A percentile compares a stretch with the other conserved stretches of the same genome.
phyloP scores from a whole-genome alignment of 306 rosid species.

The Leucaena leucocephala region DNA sequence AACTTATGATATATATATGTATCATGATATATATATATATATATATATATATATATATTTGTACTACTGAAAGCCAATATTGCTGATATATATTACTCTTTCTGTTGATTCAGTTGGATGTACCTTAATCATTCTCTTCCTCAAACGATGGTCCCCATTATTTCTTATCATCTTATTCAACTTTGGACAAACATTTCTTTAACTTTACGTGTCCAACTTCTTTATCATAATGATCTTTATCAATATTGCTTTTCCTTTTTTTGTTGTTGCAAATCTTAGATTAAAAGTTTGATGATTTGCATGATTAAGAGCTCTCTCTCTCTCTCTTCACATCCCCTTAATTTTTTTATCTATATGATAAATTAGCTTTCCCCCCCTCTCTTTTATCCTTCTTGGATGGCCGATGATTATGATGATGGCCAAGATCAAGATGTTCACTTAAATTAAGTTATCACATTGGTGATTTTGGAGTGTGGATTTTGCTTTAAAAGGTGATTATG shows the following conservation, averaged over 20 bases:
- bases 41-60: too few species aligned
- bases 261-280: constrained; percentile 43
- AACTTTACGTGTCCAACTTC: constrained; percentile 55
- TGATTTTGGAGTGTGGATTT: constrained; percentile 32
- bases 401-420: constrained; percentile 16
- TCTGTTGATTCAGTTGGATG: neutral
- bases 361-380: constrained; percentile 13
- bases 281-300: constrained; percentile 51
- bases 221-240: constrained; percentile 47
- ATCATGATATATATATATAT: neutral
- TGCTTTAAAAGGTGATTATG: constrained; percentile 35
- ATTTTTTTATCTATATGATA: constrained; percentile 36
- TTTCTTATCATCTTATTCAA: constrained; percentile 26
- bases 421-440: constrained; percentile 27
- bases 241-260: constrained; percentile 46
- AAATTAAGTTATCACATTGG: constrained; percentile 49
- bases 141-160: constrained; percentile 30
- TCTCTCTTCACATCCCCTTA: neutral
- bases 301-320: neutral
- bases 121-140: constrained; percentile 5
- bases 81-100: neutral
- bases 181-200: constrained; percentile 60
- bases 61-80: constrained; percentile 7
- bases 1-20: neutral
- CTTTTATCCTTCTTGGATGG: constrained; percentile 5